Base-by-base conservation (phyloP, 768 basidiomycete genomes). In the Filobasidium floriforme region DNA sequence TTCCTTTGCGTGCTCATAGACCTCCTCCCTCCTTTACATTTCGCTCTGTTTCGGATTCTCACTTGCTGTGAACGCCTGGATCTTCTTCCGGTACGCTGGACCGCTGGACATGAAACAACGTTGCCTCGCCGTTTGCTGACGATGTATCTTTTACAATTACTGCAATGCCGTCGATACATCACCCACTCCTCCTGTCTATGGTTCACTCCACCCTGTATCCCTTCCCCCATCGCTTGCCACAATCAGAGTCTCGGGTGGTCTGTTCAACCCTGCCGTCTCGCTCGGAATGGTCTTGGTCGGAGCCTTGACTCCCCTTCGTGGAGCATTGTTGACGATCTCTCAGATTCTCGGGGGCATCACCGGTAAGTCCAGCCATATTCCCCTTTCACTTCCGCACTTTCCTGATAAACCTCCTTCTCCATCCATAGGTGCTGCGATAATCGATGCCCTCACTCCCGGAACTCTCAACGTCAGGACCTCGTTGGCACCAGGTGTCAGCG, bases 241-340 rank as follows among this genome's bases (percentile, higher is more conserved):
- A 14, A 15, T 10, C 26, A 63, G 62, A 19, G 73, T 80, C 41
- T 75, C 74, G 0, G 79, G 78, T 15, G 79, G 78, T 15, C 72
- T 79, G 9, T 79, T 79, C 75, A 80, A 80, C 70, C 80, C 80
- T 0, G 79, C 79, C 24, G 80, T 80, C 6, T 76, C 76, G 6
- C 75, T 79, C 26, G 76, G 76, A 1, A 77, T 80, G 72, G 71
- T 70, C 1, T 66, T 80, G 14, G 76, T 78, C 60, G 80, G 80
- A 19, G 76, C 77, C 2, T 63, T 80, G 49, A 76, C 74, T 6
- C 79, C 80, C 0, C 55, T 77, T 1, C 75, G 80, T 63, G 80
- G 74, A 0, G 70, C 63, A n/a, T 71, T 79, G n/a, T 65, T 80
- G 44, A 72, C 74, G 18, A 63, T 79, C 51, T 61, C 68, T 22